phyloP scores from a whole-genome alignment of 148 eudicot genomes.

The Fagopyrum tataricum region DNA sequence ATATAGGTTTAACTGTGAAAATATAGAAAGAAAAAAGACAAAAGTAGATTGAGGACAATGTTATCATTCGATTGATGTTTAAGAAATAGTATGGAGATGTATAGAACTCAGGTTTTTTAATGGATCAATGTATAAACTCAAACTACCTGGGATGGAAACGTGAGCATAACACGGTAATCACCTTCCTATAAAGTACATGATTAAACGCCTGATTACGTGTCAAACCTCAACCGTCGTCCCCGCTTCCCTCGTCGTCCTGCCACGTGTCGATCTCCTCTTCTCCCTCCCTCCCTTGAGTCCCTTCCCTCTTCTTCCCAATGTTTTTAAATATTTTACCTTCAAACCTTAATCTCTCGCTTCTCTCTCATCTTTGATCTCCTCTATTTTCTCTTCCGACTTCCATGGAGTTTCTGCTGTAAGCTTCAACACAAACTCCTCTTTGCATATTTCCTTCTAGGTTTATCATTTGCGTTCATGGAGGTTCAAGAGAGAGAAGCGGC shows the following conservation, averaged over 20 bases:
- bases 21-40: too few species aligned
- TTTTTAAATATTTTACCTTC: background rate
- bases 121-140: too few species aligned
- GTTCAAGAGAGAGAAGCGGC: constrained; percentile 1
- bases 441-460: background rate
- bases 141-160: too few species aligned
- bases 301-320: background rate
- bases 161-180: too few species aligned
- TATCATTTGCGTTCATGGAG: background rate
- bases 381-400: background rate
- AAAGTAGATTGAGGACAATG: too few species aligned
- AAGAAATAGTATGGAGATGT: too few species aligned
- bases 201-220: constrained; percentile 12
- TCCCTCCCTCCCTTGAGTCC: background rate
- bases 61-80: too few species aligned
- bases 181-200: background rate
- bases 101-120: too few species aligned
- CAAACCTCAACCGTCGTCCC: constrained; percentile 20
- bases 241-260: constrained; percentile 13
- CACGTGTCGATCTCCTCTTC: constrained; percentile 26
- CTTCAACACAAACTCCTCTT: background rate
- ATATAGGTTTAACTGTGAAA: too few species aligned
- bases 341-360: background rate
- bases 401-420: background rate
- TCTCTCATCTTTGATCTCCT: background rate